Evolutionary conservation across 129 eudicot species (phyloP), one percentile per base, ranked within the genome.

Genomic region (Flaveria linearis): DNA sequence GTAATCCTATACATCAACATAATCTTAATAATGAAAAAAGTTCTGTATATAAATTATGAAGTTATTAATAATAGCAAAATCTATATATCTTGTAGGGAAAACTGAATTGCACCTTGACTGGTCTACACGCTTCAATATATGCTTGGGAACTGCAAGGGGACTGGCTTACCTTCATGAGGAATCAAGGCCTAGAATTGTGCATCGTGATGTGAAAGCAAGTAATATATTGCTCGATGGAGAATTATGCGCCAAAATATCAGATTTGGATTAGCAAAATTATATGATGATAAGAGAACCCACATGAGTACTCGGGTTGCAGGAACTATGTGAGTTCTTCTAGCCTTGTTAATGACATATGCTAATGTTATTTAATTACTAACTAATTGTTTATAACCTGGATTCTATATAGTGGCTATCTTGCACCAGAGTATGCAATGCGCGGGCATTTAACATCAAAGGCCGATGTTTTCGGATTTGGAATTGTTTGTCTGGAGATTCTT

Each of bases 341-440:
- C 74, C 49, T 55, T 55, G 15, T 22, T 56, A 61, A 14, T 23
- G 12, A 71, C n/a, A 1, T 22, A 1, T 22, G 1, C 45, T 33
- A 6, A n/a, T 18, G 18, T 28, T 45, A 66, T 46, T 82, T 16
- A 56, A 28, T 76, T 30, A 12, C 65, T 18, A 9, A 30, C 69
- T 62, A 64, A 71, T 62, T 55, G 12, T 5, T 11, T 67, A 0
- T 70, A 28, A 66, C 16, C 47, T 66, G 65, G 60, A 49, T 55
- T 10, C 66, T 75, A 49, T 67, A 45, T 74, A 86, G 88, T 68
- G 93, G 90, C 55, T 88, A 88, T 76, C 90, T 86, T 73, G 88
- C 93, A 76, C 90, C 90, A 1, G 93, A 88, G 80, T 88, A 88
- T 67, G 93, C 93, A 45, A 81, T 88, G 93, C 93, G 90, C 13